phyloP scores from a whole-genome alignment of 306 rosid genomes.

The Sicyos baderoa region DNA sequence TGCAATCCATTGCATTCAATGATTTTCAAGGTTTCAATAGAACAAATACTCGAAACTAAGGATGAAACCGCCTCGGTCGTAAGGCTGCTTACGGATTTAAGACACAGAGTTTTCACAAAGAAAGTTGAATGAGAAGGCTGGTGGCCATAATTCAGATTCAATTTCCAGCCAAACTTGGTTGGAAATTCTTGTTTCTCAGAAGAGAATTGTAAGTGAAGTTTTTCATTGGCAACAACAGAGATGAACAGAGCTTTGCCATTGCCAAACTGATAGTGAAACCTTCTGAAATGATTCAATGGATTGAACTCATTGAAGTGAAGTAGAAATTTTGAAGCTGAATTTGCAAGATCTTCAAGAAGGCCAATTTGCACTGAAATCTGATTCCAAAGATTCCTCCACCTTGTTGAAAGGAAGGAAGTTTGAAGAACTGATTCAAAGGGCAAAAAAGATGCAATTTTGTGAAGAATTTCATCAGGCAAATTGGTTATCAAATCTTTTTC shows the following conservation, averaged over 20 bases:
- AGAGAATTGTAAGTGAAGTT: conserved; percentile 49
- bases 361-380: conserved; percentile 30
- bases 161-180: conserved; percentile 29
- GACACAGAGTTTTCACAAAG: conserved; percentile 46
- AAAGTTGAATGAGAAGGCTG: conserved; percentile 30
- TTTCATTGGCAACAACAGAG: conserved; percentile 41
- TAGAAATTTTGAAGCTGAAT: conserved; percentile 27
- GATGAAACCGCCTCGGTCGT: conserved; percentile 41
- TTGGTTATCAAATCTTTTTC: conserved; percentile 19
- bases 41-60: conserved; percentile 37
- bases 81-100: conserved; percentile 47
- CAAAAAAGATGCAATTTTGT: conserved; percentile 50
- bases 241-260: conserved; percentile 31
- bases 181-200: conserved; percentile 28
- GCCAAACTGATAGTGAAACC: conserved; percentile 44
- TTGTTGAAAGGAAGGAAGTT: conserved; percentile 49
- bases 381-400: conserved; percentile 69
- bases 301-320: conserved; percentile 34
- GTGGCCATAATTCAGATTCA: conserved; percentile 27
- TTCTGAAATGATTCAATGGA: conserved; percentile 50
- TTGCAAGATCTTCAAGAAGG: conserved; percentile 24
- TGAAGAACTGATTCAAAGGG: conserved; percentile 53
- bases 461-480: conserved; percentile 42
- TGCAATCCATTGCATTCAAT: conserved; percentile 47
- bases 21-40: conserved; percentile 53